Conservation (phyloP, 352 stramenopile genomes). For the Phytopythium chamaehyphon region DNA sequence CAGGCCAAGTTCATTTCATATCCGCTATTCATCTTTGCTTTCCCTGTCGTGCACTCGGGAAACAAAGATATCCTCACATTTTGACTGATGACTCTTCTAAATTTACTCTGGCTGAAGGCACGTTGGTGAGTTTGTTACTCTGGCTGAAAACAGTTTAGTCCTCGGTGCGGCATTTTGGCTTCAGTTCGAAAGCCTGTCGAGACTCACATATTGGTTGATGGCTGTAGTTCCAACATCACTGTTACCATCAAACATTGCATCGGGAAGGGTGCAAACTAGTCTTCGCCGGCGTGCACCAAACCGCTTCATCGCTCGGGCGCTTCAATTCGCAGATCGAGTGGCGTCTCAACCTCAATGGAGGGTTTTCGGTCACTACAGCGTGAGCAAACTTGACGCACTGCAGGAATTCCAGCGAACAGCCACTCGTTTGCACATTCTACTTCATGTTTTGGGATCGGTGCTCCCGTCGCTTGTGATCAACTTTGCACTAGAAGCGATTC, state of each 20-base stretch:
- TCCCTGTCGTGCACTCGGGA: slow-evolving; percentile 15
- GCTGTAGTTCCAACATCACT: no score
- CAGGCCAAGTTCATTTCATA: slow-evolving; percentile 23
- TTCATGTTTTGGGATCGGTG: slow-evolving; percentile 18
- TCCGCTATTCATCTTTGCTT: slow-evolving; percentile 16
- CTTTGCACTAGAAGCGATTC: slow-evolving; percentile 21
- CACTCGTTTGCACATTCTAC: not conserved
- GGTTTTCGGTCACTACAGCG: slow-evolving; percentile 20
- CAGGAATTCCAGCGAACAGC: slow-evolving; percentile 13
- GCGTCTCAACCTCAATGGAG: slow-evolving; percentile 4
- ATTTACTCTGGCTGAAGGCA: no score
- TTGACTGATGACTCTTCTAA: not conserved
- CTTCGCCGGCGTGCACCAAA: no score
- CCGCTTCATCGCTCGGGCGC: no score
- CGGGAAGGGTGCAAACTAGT: no score
- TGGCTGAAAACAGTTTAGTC: no score
- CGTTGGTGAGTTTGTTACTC: no score
- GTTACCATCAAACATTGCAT: no score
- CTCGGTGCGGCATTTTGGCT: no score
- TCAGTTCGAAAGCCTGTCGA: no score
- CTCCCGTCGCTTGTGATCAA: slow-evolving; percentile 16
- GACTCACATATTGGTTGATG: no score
- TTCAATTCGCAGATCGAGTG: not conserved
- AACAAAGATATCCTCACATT: slow-evolving; percentile 12
- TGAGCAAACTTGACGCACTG: slow-evolving; percentile 30